A percentile compares a stretch with the other conserved stretches of the same genome.
These are phyloP conservation scores for Papilionanthe hybrid DNA, from an alignment of 116 monocot genomes.

Conservation along the genomic window DNA sequence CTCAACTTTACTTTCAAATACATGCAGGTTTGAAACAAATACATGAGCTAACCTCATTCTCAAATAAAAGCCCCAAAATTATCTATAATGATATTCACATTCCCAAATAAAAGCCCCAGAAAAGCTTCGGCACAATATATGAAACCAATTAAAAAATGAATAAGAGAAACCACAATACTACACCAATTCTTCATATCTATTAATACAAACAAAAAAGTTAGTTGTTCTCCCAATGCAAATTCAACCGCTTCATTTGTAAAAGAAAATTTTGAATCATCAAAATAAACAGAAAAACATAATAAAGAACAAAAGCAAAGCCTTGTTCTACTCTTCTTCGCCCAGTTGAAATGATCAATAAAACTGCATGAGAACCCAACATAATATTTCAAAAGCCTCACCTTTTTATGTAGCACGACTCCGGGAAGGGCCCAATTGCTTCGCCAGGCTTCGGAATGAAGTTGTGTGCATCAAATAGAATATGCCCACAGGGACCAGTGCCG, in stretches of 20 bases:
- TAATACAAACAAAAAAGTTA: background rate
- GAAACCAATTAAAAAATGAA: background rate
- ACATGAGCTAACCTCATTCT: background rate
- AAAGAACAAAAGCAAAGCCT: background rate
- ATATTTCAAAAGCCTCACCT: slow-evolving; percentile 34
- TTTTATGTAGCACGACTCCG: slow-evolving; percentile 80
- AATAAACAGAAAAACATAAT: background rate
- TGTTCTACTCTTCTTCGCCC: background rate
- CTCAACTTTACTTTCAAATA: background rate
- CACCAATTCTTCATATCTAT: background rate
- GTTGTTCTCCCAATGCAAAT: background rate
- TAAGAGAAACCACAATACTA: background rate
- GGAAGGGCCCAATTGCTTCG: slow-evolving; percentile 70
- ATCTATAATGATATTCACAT: too few relatives aligned
- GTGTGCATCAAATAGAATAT: too few relatives aligned
- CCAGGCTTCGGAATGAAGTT: slow-evolving; percentile 49
- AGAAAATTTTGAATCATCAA: background rate
- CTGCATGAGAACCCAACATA: background rate
- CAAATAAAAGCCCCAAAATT: background rate
- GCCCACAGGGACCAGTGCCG: too few relatives aligned
- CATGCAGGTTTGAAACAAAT: background rate
- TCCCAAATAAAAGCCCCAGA: background rate
- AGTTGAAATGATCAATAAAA: background rate
- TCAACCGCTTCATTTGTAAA: background rate
- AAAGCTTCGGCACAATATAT: background rate